Evolutionary conservation across 1,139 yeast genomes (phyloP).

Genomic region (Suzukiozyma palmioleophila): DNA sequence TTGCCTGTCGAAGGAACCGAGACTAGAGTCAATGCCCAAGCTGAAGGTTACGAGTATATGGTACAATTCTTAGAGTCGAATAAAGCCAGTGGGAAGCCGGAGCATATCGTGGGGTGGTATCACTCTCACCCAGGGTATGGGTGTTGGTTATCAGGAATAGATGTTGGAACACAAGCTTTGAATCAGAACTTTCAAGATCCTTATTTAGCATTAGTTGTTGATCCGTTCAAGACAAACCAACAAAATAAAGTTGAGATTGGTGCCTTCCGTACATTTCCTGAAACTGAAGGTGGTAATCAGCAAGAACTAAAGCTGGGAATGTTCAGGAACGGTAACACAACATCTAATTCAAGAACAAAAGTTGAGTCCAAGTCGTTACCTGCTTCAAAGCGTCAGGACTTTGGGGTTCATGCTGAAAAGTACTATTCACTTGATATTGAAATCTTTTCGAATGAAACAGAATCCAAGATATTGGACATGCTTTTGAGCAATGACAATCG

Average conservation of each 20-base stretch:
- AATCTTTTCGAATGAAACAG: conserved; percentile 56
- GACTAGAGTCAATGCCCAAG: conserved; percentile 90
- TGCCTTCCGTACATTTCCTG: conserved; percentile 80
- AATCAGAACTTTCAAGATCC: conserved; percentile 92
- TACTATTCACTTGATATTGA: conserved; percentile 70
- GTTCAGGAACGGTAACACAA: not conserved
- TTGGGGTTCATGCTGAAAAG: conserved; percentile 65
- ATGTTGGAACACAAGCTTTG: conserved; percentile 79
- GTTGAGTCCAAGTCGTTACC: conserved; percentile 21
- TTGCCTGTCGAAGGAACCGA: conserved; percentile 96
- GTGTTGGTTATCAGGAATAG: conserved; percentile 89
- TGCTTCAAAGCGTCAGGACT: conserved; percentile 49
- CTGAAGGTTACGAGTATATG: conserved; percentile 94
- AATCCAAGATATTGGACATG: conserved; percentile 40
- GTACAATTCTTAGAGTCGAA: conserved; percentile 69
- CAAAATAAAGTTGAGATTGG: conserved; percentile 81
- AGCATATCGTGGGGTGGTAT: conserved; percentile 87
- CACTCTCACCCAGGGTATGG: conserved; percentile 98
- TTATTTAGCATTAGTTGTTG: conserved; percentile 82
- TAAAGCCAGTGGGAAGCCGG: conserved; percentile 42
- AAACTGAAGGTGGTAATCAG: conserved; percentile 16
- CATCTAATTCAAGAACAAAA: conserved; percentile 1
- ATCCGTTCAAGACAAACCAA: conserved; percentile 66
- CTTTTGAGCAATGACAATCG: conserved; percentile 35
- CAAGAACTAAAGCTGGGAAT: not conserved